Percentiles rank a stretch among this genome's conserved stretches.
Evolutionary conservation across 805 yeast species (phyloP).

Genomic region (Cyberlindnera misumaiensis): DNA sequence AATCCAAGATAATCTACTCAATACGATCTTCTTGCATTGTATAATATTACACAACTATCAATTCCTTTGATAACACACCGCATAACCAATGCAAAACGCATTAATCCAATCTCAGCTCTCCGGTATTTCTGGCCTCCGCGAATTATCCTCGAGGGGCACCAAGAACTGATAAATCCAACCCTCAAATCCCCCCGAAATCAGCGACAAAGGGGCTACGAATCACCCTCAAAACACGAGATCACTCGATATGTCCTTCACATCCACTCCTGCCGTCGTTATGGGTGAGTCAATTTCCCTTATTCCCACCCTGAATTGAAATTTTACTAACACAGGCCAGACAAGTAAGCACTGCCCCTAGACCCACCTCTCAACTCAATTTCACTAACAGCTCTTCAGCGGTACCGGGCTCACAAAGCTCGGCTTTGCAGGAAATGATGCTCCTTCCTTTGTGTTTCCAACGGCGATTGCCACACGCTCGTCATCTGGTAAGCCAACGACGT

Average conservation of each 20-base stretch:
- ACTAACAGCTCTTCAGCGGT: conserved; percentile 50
- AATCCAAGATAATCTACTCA: too few species aligned
- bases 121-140: too few species aligned
- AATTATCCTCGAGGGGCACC: neutral
- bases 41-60: too few species aligned
- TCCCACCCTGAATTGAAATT: neutral
- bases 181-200: neutral
- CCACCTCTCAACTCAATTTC: too few species aligned
- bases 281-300: conserved; percentile 46
- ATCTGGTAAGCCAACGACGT: conserved; percentile 37
- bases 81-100: too few species aligned
- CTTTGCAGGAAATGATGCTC: conserved; percentile 97
- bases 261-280: conserved; percentile 94
- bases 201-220: neutral
- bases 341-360: conserved; percentile 13
- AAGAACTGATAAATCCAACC: neutral
- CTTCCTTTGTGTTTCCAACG: conserved; percentile 95
- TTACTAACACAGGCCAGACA: conserved; percentile 19
- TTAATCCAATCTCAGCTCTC: too few species aligned
- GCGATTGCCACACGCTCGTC: conserved; percentile 73
- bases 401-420: conserved; percentile 97
- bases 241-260: conserved; percentile 19
- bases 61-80: too few species aligned
- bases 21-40: too few species aligned
- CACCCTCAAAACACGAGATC: neutral